Conservation (phyloP, 768 basidiomycete genomes). For the Agaricus sinodeliciosus region DNA sequence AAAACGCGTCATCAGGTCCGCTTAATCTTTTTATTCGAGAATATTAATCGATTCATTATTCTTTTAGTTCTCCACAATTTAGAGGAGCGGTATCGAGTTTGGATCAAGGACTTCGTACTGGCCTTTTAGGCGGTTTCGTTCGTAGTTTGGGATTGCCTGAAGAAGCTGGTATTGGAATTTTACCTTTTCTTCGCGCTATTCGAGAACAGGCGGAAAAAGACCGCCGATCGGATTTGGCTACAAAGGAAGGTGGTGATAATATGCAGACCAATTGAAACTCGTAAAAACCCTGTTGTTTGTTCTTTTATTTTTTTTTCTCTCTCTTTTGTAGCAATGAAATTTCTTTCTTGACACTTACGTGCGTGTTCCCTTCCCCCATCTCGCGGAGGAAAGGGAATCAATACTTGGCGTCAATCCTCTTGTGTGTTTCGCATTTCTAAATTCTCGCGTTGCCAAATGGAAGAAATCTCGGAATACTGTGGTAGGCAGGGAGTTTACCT, state of each 20-base stretch:
- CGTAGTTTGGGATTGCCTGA: conserved; percentile 76
- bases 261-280: conserved; percentile 73
- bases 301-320: too few species aligned
- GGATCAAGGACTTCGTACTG: conserved; percentile 81
- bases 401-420: too few species aligned
- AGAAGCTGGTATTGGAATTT: conserved; percentile 74
- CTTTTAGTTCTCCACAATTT: conserved; percentile 72
- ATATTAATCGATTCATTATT: not conserved
- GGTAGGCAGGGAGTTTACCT: too few species aligned
- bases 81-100: conserved; percentile 71
- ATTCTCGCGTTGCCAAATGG: too few species aligned
- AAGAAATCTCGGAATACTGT: too few species aligned
- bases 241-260: conserved; percentile 30
- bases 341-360: too few species aligned
- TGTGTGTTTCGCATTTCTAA: too few species aligned
- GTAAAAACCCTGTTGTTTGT: too few species aligned
- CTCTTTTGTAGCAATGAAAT: too few species aligned
- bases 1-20: conserved; percentile 60
- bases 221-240: conserved; percentile 5
- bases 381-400: too few species aligned
- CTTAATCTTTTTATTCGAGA: not conserved
- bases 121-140: conserved; percentile 70
- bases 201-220: conserved; percentile 65
- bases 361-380: too few species aligned
- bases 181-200: conserved; percentile 75